Base-by-base conservation (phyloP, 352 stramenopile species). In the Aphanomyces cochlioides region DNA sequence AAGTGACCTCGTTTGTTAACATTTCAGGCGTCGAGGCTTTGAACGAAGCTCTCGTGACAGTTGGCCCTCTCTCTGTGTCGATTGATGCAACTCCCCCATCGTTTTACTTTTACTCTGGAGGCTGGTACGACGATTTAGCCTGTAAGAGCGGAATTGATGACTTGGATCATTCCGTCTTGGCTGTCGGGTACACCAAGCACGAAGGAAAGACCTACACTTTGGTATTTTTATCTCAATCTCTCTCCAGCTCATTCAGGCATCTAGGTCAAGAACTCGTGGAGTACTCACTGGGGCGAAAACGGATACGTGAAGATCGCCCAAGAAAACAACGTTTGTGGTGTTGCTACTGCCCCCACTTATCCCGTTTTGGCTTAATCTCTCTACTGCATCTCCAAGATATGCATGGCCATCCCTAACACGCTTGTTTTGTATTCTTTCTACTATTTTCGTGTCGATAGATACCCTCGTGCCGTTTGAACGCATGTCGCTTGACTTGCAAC, bases 251-350 rank as follows among this genome's bases (percentile, higher is more conserved):
- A 8, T 69, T 3, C 21, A 13, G 60, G 56, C 8, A 39, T 41
- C 8, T 50, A 53, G 59, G 79, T 98, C 58, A 98, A 97, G 79
- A 98, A 98, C 76, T 97, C 88, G 68, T 98, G 94, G 94, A 95
- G 87, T 74, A 95, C 82, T 41, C 83, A 93, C 67, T 98, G 94
- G 94, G 94, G 94, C 47, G 94, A 98, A 65, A 78, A 96, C 45
- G 92, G 92, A 40, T 97, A 97, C 81, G 75, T 97, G 39, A 95
- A 93, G 75, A 95, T 98, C 71, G 80, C 85, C 41, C 89, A 96
- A 73, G 93, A 95, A 67, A 76, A 95, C 67, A 99, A 99, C 67
- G 89, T 97, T 5, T 99, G 96, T 74, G 96, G 96, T 19, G 94
- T 99, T 53, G 87, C 96, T 50, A 98, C 88, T 0, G 78, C 83